Evolutionary conservation across 257 asterid genomes (phyloP).

Genomic region (Plantago ovata): DNA sequence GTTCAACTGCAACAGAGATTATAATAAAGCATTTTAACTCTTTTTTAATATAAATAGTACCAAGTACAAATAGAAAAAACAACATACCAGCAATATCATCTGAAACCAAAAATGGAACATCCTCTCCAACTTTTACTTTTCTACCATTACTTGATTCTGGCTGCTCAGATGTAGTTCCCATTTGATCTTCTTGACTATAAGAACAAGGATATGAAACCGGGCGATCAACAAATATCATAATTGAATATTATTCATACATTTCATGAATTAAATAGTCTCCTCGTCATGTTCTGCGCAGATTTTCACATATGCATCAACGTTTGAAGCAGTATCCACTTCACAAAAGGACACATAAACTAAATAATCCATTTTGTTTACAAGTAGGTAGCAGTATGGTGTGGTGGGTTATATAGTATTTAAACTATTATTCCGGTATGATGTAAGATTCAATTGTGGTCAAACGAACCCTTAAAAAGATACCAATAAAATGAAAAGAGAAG

Average conservation of each 20-base stretch:
- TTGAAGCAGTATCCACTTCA: background rate
- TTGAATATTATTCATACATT: background rate
- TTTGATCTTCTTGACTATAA: slow-evolving; percentile 62
- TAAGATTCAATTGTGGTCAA: too few relatives aligned
- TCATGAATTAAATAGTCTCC: background rate
- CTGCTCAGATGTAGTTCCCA: slow-evolving; percentile 35
- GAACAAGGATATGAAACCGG: slow-evolving; percentile 18
- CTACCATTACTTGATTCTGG: slow-evolving; percentile 33
- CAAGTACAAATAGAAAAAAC: slow-evolving; percentile 22
- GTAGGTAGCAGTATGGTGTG: too few relatives aligned
- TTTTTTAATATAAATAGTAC: background rate
- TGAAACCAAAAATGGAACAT: slow-evolving; percentile 72
- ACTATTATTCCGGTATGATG: too few relatives aligned
- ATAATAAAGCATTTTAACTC: slow-evolving; percentile 14
- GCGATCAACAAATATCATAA: slow-evolving; percentile 3
- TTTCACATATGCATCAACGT: background rate
- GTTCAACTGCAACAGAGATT: slow-evolving; percentile 54
- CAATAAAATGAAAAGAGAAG: too few relatives aligned
- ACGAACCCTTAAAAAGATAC: too few relatives aligned
- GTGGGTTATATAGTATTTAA: too few relatives aligned
- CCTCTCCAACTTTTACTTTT: slow-evolving; percentile 41
- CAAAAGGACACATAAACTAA: too few relatives aligned
- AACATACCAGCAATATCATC: slow-evolving; percentile 75
- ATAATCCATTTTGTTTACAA: too few relatives aligned
- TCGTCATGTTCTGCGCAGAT: background rate